Conservation (phyloP, 129 eudicot genomes). For the Glebionis coronaria region DNA sequence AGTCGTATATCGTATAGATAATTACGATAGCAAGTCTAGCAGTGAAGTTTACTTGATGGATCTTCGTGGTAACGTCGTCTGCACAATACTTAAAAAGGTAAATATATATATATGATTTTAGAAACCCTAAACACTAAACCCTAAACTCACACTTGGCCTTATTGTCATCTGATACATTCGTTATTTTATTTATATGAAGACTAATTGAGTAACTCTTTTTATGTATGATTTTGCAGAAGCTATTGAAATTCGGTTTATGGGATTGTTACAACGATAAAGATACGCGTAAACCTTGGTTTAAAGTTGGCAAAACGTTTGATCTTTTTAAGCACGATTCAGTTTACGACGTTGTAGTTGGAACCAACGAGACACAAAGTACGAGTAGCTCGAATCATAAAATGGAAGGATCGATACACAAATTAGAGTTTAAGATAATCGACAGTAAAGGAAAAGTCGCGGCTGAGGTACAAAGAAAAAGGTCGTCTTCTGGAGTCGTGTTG, state of each 20-base stretch:
- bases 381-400: conserved; percentile 33
- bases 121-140: too few relatives aligned
- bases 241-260: conserved; percentile 47
- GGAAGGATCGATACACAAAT: too few relatives aligned
- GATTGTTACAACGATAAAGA: conserved; percentile 41
- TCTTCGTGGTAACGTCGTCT: too few relatives aligned
- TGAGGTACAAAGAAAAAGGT: conserved; percentile 44
- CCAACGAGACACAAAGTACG: conserved; percentile 18
- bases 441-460: conserved; percentile 40
- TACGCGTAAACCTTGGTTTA: conserved; percentile 53
- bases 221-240: conserved; percentile 35
- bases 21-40: too few relatives aligned
- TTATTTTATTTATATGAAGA: background rate
- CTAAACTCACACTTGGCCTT: too few relatives aligned
- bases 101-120: background rate
- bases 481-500: conserved; percentile 50
- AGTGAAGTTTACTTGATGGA: too few relatives aligned
- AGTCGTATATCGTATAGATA: too few relatives aligned
- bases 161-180: too few relatives aligned
- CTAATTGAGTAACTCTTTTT: background rate
- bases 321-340: conserved; percentile 31
- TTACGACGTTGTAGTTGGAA: conserved; percentile 35
- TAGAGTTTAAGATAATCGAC: conserved; percentile 46
- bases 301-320: conserved; percentile 39
- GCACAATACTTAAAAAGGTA: conserved; percentile 56